Percentiles rank a stretch among this genome's conserved stretches.
Conservation (phyloP, 2,329 filamentous ascomycete genomes). For the Phialemoniopsis sp. region DNA sequence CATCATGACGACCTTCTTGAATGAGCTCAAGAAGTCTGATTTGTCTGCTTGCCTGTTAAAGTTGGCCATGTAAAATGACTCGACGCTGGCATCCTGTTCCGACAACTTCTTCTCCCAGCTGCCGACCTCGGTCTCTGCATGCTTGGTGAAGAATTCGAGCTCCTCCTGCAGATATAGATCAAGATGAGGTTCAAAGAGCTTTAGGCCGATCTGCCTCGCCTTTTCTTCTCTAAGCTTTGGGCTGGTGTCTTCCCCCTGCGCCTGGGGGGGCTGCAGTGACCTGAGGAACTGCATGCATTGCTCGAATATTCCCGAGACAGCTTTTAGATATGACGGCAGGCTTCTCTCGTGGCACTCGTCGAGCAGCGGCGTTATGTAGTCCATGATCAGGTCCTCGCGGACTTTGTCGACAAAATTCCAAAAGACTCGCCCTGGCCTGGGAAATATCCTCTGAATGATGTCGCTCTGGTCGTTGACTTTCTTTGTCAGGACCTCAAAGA, state of each 20-base stretch:
- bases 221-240: conserved; percentile 25
- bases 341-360: conserved; percentile 80
- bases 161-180: conserved; percentile 92
- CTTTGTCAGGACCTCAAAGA: conserved; percentile 70
- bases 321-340: conserved; percentile 75
- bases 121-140: conserved; percentile 72
- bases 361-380: conserved; percentile 81
- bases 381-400: conserved; percentile 77
- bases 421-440: conserved; percentile 65
- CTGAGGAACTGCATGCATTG: conserved; percentile 77
- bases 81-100: conserved; percentile 84
- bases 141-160: conserved; percentile 75
- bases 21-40: conserved; percentile 91
- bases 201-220: conserved; percentile 62
- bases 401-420: conserved; percentile 78
- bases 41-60: conserved; percentile 94
- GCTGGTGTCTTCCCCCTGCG: conserved; percentile 26
- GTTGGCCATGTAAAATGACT: conserved; percentile 95
- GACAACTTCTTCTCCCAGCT: conserved; percentile 90
- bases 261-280: conserved; percentile 63
- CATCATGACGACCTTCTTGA: conserved; percentile 99
- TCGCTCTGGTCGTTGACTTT: conserved; percentile 78
- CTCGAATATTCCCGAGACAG: conserved; percentile 82
- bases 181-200: conserved; percentile 87
- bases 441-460: conserved; percentile 80